These are phyloP conservation scores for Paralagenidium karlingii DNA, from an alignment of 352 stramenopile genomes.

Conservation along the genomic window DNA sequence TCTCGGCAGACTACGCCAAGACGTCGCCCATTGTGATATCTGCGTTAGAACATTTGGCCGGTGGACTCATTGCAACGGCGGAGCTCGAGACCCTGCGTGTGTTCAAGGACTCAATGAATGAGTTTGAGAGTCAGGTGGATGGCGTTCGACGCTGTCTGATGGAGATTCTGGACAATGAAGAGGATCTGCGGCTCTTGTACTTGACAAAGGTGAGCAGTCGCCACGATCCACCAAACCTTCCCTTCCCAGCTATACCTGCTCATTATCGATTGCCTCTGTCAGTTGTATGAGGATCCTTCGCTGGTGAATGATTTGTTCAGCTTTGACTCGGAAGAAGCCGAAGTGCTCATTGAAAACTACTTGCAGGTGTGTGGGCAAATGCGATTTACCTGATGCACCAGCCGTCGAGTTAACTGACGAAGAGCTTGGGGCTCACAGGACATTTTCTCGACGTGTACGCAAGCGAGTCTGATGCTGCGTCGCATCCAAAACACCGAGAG, in stretches of 20 bases:
- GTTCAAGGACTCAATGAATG: slow-evolving; percentile 5
- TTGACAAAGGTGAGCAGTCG: slow-evolving; percentile 8
- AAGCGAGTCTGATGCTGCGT: slow-evolving; percentile 2
- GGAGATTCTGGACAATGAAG: slow-evolving; percentile 6
- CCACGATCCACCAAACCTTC: no score
- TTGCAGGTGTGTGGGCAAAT: no score
- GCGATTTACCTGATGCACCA: no score
- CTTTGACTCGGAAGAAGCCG: slow-evolving; percentile 6
- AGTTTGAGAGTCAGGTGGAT: slow-evolving; percentile 5
- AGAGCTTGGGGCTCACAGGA: no score
- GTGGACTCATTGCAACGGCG: slow-evolving; percentile 6
- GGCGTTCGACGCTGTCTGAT: slow-evolving; percentile 4
- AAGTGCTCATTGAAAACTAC: slow-evolving; percentile 4
- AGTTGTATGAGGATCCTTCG: neutral
- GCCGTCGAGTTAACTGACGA: no score
- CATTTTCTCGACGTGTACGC: slow-evolving; percentile 3
- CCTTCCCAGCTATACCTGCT: no score
- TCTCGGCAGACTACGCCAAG: neutral
- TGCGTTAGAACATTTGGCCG: slow-evolving; percentile 8
- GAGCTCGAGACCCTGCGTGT: slow-evolving; percentile 8
- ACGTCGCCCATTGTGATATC: neutral
- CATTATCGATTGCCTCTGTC: no score
- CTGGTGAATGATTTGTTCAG: slow-evolving; percentile 1
- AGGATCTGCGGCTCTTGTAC: slow-evolving; percentile 4
- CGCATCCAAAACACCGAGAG: slow-evolving; percentile 11